Evolutionary conservation across 805 yeast genomes (phyloP), one percentile per base, ranked within the genome.

Genomic region (Kazachstania viticola): DNA sequence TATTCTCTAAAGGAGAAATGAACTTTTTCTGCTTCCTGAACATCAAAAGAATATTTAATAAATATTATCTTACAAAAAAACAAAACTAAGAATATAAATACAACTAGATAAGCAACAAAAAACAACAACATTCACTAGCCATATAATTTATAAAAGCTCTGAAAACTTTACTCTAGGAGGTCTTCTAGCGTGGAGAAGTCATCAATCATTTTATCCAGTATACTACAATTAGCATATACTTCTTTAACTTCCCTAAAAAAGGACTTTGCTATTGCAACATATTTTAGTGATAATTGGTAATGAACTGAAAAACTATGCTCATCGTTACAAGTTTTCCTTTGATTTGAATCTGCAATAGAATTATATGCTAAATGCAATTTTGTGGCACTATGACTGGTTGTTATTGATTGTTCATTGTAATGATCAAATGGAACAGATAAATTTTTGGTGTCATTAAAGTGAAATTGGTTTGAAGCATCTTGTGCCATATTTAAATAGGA

Each of bases 401-500:
- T 13, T n/a, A n/a, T n/a, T n/a, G n/a, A n/a, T n/a, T n/a, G n/a
- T 18, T 25, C 29, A 13, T 17, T 8, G 14, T 11, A 24, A 12
- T 14, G 14, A 11, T 14, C 26, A 5, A 32, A 35, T 5, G 46
- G 44, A 26, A 34, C 18, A 24, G 39, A 33, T 3, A 32, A 29
- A 15, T 35, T 29, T 7, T 36, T 26, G 23, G 15, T 29, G 13
- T 24, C 30, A 18, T 37, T 42, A 31, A 50, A 51, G 1, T 39
- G 23, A 26, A 51, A 51, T 27, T 49, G 54, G 21, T 48, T 46
- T 12, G 46, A 37, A 2, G 44, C 30, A 29, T 46, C 46, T 5
- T 48, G 51, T 3, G 50, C 35, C 55, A 54, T 51, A 22, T 49
- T 49, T 21, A 54, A 36, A 29, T 46, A 54, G 3, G 56, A 49